Base-by-base conservation (phyloP, 176 grass and related monocot genomes). In the Aegilops sharonensis region DNA sequence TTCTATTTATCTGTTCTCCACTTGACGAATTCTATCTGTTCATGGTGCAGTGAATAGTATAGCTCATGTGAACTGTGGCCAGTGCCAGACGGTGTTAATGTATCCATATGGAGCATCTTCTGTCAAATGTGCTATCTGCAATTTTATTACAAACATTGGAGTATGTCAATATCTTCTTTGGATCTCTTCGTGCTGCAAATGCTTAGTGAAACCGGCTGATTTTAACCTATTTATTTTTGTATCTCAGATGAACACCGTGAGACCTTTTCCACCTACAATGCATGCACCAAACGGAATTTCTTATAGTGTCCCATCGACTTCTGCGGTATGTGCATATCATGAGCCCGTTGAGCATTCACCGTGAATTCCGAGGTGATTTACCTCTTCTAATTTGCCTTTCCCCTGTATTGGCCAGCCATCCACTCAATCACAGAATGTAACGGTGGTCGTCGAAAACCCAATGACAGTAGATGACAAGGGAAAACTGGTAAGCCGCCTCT, bases 401-500 rank as follows among this genome's bases (percentile, higher is more conserved):
- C 59, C 66, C 20, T 62, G 6, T 85, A 57, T 78, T 81, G 75
- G 40, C 15, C 78, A 93, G 91, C 87, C 82, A 25, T 68, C 82
- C 11, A 11, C 72, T 20, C 89, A 89, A 42, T 66, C 84, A 9
- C 89, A 90, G 80, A 94, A 83, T 30, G 78, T 88, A 63, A 98
- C 95, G 61, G 91, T 95, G 70, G 92, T 98, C 9, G 93, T 98
- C n/a, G 95, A 97, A 84, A 98, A 98, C 64, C 95, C 91, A 60
- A 98, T 95, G 93, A 93, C 95, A 36, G 70, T 98, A 80, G 91
- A 95, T 79, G 91, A 91, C 83, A 91, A 89, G 59, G 95, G 93
- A 29, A 98, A 95, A 85, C 47, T 98, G 95, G 95, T 98, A 87
- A 93, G 63, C 54, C 4, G 35, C 5, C 24, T 75, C 47, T 72